phyloP scores from a whole-genome alignment of 1,139 yeast species.

The Sugiyamaella paludigena region DNA sequence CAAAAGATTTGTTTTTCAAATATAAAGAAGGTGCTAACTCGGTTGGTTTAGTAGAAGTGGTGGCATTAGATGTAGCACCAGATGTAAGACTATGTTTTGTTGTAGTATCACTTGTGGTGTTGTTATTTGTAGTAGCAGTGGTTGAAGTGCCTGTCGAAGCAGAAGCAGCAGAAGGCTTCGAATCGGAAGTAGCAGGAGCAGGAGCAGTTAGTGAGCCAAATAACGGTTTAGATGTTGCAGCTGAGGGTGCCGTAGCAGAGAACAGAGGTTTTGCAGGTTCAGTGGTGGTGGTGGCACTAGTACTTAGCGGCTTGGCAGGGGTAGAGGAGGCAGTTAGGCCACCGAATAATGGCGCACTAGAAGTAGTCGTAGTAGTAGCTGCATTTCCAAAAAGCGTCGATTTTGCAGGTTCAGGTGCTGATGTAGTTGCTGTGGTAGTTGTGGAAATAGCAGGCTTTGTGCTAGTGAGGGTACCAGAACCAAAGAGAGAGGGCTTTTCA shows the following conservation, averaged over 20 bases:
- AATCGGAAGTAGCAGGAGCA: conserved; percentile 28
- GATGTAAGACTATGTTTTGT: conserved; percentile 10
- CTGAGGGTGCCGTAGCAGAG: conserved; percentile 9
- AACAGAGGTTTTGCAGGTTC: conserved; percentile 28
- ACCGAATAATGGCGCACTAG: conserved; percentile 10
- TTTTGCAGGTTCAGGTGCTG: conserved; percentile 3
- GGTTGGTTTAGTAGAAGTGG: conserved; percentile 32
- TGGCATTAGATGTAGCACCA: conserved; percentile 20
- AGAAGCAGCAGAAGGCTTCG: conserved; percentile 23
- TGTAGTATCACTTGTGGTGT: conserved; percentile 14
- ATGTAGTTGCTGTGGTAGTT: conserved; percentile 6
- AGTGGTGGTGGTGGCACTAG: conserved; percentile 23
- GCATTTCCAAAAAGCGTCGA: conserved; percentile 20
- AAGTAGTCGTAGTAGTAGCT: conserved; percentile 24
- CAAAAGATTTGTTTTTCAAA: conserved; percentile 85
- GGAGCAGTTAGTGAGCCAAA: conserved; percentile 17
- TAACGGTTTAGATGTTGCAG: conserved; percentile 16
- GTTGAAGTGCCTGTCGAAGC: conserved; percentile 15
- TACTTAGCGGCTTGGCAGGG: conserved; percentile 28
- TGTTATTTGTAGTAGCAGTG: conserved; percentile 24
- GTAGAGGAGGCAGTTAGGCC: conserved; percentile 11
- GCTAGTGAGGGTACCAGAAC: conserved; percentile 20
- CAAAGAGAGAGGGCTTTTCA: conserved; percentile 9
- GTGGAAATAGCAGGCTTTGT: conserved; percentile 11
- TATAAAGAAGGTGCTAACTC: conserved; percentile 56